Percentiles rank a stretch among this genome's conserved stretches.
phyloP scores from a whole-genome alignment of 768 basidiomycete genomes.

The Lactarius deliciosus region DNA sequence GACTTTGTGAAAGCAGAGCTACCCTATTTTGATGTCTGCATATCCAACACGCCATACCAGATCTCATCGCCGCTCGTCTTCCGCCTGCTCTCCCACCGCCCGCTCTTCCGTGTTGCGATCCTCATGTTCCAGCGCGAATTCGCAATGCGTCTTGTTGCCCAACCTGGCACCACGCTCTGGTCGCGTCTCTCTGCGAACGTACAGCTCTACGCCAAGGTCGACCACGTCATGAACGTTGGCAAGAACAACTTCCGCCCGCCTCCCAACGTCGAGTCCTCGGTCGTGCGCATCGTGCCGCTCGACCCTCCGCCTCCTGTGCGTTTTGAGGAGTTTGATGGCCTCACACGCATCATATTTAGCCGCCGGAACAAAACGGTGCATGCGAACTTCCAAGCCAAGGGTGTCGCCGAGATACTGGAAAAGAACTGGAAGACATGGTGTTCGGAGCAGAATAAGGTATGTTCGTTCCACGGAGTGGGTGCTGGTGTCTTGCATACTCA shows the following conservation, averaged over 20 bases:
- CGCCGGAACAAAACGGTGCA: slow-evolving; percentile 88
- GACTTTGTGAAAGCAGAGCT: slow-evolving; percentile 98
- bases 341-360: slow-evolving; percentile 87
- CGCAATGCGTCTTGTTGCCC: slow-evolving; percentile 85
- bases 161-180: slow-evolving; percentile 84
- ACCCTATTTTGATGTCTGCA: slow-evolving; percentile 98
- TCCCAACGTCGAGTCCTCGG: slow-evolving; percentile 84
- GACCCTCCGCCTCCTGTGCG: slow-evolving; percentile 95
- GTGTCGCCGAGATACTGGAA: slow-evolving; percentile 92
- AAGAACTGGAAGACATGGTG: slow-evolving; percentile 77
- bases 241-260: slow-evolving; percentile 96
- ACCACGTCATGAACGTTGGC: slow-evolving; percentile 95
- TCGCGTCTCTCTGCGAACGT: slow-evolving; percentile 95
- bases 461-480: neutral
- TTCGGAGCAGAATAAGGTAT: slow-evolving; percentile 62
- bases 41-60: slow-evolving; percentile 98
- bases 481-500: neutral
- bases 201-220: slow-evolving; percentile 95
- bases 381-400: slow-evolving; percentile 90
- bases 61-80: slow-evolving; percentile 98
- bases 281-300: slow-evolving; percentile 85
- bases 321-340: slow-evolving; percentile 56
- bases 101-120: slow-evolving; percentile 63
- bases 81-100: slow-evolving; percentile 82
- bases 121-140: slow-evolving; percentile 99